These are phyloP conservation scores for Pythium folliculosum DNA, from an alignment of 352 stramenopile genomes.

Conservation along the genomic window DNA sequence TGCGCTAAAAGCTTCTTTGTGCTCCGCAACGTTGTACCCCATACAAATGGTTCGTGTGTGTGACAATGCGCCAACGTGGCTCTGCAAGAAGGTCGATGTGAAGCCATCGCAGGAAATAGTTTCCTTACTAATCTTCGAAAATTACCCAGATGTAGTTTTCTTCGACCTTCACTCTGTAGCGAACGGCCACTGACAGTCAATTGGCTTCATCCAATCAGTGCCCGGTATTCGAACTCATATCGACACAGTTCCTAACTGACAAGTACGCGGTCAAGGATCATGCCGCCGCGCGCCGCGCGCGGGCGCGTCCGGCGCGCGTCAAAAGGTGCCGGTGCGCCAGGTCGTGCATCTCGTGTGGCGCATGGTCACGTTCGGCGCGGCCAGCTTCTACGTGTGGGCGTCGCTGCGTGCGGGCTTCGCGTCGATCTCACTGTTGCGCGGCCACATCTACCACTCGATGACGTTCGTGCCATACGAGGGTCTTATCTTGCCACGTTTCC, in stretches of 20 bases:
- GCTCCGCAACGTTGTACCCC: too few relatives aligned
- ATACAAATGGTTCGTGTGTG: neutral
- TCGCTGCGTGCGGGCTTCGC: slow-evolving; percentile 32
- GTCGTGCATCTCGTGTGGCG: slow-evolving; percentile 28
- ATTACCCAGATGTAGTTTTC: slow-evolving; percentile 19
- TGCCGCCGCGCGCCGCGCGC: too few relatives aligned
- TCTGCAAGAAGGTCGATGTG: neutral
- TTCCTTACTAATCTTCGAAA: slow-evolving; percentile 7
- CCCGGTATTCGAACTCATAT: neutral
- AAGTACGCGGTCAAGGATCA: too few relatives aligned
- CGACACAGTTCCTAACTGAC: slow-evolving; percentile 3
- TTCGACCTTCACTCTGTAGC: slow-evolving; percentile 19
- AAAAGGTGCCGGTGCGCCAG: neutral
- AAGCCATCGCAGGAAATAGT: neutral
- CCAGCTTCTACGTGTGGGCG: slow-evolving; percentile 35
- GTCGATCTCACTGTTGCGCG: slow-evolving; percentile 28
- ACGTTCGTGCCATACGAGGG: neutral
- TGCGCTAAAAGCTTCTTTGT: neutral
- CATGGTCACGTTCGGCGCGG: slow-evolving; percentile 33
- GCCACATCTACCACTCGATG: slow-evolving; percentile 22
- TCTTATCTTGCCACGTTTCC: too few relatives aligned
- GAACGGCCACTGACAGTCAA: slow-evolving; percentile 11
- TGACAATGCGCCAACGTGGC: neutral
- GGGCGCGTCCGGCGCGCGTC: too few relatives aligned
- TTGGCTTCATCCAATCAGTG: slow-evolving; percentile 12